Percentiles rank a stretch among this genome's conserved stretches.
Conservation (phyloP, 495 filamentous ascomycete species). For the Aspergillus funiculosus region DNA sequence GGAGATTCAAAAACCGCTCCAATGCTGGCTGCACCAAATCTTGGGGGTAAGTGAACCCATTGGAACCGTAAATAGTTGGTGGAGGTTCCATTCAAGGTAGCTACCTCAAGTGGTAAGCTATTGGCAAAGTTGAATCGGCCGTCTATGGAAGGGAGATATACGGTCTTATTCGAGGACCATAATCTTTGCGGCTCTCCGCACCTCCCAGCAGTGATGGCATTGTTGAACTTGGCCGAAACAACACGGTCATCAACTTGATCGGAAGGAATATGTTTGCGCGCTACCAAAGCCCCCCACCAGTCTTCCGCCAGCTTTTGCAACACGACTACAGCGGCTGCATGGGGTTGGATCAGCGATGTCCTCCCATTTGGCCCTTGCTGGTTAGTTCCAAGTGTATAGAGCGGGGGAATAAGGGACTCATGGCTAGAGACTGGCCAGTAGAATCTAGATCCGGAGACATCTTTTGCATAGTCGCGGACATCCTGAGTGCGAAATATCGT, state of each 20-base stretch:
- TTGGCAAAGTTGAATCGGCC: constrained; percentile 5
- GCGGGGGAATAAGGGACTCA: constrained; percentile 9
- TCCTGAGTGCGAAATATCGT: constrained; percentile 3
- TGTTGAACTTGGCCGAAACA: constrained; percentile 1
- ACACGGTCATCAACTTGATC: constrained; percentile 16
- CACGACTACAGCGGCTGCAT: constrained; percentile 7
- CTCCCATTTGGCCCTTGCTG: constrained; percentile 2
- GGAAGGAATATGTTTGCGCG: background rate
- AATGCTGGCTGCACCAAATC: constrained; percentile 10
- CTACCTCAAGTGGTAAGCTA: constrained; percentile 2
- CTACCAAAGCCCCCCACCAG: constrained; percentile 6
- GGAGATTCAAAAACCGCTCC: constrained; percentile 12
- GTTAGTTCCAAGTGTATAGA: constrained; percentile 8
- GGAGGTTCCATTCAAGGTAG: background rate
- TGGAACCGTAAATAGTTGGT: constrained; percentile 10
- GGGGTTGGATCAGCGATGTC: constrained; percentile 10
- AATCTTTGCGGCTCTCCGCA: constrained; percentile 13
- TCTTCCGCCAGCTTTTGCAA: constrained; percentile 2
- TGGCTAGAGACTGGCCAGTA: constrained; percentile 15
- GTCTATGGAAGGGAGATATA: constrained; percentile 11
- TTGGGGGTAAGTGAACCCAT: constrained; percentile 13
- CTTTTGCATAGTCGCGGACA: constrained; percentile 13
- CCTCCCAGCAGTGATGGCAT: constrained; percentile 6
- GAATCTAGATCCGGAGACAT: constrained; percentile 11
- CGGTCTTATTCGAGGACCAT: constrained; percentile 5